Conservation (phyloP, 495 filamentous ascomycete genomes). For the Neurospora hispaniola region DNA sequence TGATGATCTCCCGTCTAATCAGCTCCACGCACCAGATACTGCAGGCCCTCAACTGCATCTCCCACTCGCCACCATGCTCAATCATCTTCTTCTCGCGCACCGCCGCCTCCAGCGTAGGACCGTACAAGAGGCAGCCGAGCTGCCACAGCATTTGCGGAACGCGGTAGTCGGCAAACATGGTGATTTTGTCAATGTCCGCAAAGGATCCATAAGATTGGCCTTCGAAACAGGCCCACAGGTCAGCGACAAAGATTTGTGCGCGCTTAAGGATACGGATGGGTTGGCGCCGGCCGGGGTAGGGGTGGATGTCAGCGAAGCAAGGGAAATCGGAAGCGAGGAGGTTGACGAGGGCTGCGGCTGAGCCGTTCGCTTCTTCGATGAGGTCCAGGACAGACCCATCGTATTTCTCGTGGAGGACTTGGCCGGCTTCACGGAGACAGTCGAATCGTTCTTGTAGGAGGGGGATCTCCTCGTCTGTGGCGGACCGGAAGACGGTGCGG, state of each 20-base stretch:
- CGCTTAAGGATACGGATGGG: slow-evolving; percentile 78
- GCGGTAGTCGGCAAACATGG: slow-evolving; percentile 98
- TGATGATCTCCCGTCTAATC: slow-evolving; percentile 71
- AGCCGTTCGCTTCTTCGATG: slow-evolving; percentile 63
- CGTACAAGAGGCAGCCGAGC: slow-evolving; percentile 74
- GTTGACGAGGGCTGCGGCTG: slow-evolving; percentile 77
- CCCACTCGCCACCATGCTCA: slow-evolving; percentile 64
- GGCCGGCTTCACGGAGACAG: slow-evolving; percentile 77
- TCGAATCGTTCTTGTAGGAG: slow-evolving; percentile 65
- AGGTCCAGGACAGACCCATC: slow-evolving; percentile 63
- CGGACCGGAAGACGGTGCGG: slow-evolving; percentile 72
- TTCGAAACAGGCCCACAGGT: slow-evolving; percentile 90
- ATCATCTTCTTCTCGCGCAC: slow-evolving; percentile 54
- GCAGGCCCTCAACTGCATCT: slow-evolving; percentile 75
- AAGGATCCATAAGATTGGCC: slow-evolving; percentile 74
- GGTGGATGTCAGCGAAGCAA: slow-evolving; percentile 75
- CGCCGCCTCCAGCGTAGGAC: slow-evolving; percentile 61
- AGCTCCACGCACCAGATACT: slow-evolving; percentile 93
- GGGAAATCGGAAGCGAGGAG: slow-evolving; percentile 66
- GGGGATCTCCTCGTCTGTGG: slow-evolving; percentile 78
- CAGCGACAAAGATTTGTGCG: slow-evolving; percentile 90
- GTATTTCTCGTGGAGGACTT: slow-evolving; percentile 78
- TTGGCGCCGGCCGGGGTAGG: slow-evolving; percentile 56
- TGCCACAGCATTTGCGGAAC: slow-evolving; percentile 87
- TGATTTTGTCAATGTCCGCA: slow-evolving; percentile 83